Percentiles rank a stretch among this genome's conserved stretches.
Conservation (phyloP, 2,329 filamentous ascomycete genomes). For the Colletotrichum liaoningense region DNA sequence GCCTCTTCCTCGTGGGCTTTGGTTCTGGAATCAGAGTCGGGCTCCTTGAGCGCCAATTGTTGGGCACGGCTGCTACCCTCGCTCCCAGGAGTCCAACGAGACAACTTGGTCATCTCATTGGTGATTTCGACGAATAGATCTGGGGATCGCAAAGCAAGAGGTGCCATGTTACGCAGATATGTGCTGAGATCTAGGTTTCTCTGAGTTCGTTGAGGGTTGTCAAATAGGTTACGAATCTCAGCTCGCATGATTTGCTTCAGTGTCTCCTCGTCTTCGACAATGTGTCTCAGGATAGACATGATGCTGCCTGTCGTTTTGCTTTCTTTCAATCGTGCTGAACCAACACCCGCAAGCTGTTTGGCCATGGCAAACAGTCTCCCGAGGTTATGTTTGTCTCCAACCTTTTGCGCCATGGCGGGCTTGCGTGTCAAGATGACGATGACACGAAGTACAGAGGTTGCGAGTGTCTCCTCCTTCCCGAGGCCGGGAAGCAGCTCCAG, state of each 20-base stretch:
- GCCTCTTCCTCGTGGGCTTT: slow-evolving; percentile 26
- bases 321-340: slow-evolving; percentile 77
- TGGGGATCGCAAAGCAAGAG: slow-evolving; percentile 83
- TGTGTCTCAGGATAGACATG: slow-evolving; percentile 89
- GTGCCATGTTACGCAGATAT: slow-evolving; percentile 82
- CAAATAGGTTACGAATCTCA: slow-evolving; percentile 85
- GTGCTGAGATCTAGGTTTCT: slow-evolving; percentile 75
- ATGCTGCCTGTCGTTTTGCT: slow-evolving; percentile 70
- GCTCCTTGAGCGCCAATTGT: slow-evolving; percentile 55
- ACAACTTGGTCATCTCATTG: slow-evolving; percentile 84
- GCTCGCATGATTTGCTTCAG: slow-evolving; percentile 91
- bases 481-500: slow-evolving; percentile 86
- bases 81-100: slow-evolving; percentile 63
- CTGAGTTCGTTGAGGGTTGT: slow-evolving; percentile 60
- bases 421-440: slow-evolving; percentile 89
- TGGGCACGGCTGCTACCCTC: slow-evolving; percentile 48
- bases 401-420: slow-evolving; percentile 76
- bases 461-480: slow-evolving; percentile 87
- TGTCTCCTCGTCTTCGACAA: slow-evolving; percentile 93
- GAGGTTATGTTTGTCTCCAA: slow-evolving; percentile 90
- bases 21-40: slow-evolving; percentile 38
- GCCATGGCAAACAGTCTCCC: slow-evolving; percentile 94
- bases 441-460: slow-evolving; percentile 84
- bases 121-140: slow-evolving; percentile 88
- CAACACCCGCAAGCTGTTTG: slow-evolving; percentile 86